Percentiles rank a stretch among this genome's conserved stretches.
Conservation (phyloP, 1,139 yeast species). For the Diutina pseudorugosa region DNA sequence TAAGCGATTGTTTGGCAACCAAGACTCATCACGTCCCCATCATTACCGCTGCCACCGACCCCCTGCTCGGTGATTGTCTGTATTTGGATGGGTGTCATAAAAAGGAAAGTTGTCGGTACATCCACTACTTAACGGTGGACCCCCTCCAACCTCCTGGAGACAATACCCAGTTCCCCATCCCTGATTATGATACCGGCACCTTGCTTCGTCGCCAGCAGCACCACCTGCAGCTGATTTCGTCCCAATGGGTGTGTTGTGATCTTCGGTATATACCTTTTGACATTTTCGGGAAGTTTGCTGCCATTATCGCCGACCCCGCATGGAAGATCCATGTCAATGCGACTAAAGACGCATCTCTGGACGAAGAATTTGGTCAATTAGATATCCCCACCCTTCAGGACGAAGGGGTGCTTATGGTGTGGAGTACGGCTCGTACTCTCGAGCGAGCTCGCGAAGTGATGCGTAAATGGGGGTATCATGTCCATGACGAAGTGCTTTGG, state of each 20-base stretch:
- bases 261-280: slow-evolving; percentile 58
- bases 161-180: slow-evolving; percentile 5
- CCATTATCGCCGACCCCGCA: slow-evolving; percentile 75
- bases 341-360: slow-evolving; percentile 70
- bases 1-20: slow-evolving; percentile 27
- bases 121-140: slow-evolving; percentile 60
- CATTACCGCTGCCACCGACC: slow-evolving; percentile 43
- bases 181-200: not conserved
- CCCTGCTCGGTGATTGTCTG: slow-evolving; percentile 78
- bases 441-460: slow-evolving; percentile 77
- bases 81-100: slow-evolving; percentile 91
- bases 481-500: slow-evolving; percentile 80
- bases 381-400: slow-evolving; percentile 61
- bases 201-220: slow-evolving; percentile 7
- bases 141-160: slow-evolving; percentile 20
- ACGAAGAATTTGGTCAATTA: slow-evolving; percentile 53
- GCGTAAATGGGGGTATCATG: slow-evolving; percentile 68
- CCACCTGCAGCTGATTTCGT: slow-evolving; percentile 24
- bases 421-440: slow-evolving; percentile 94
- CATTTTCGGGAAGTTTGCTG: slow-evolving; percentile 73
- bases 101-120: slow-evolving; percentile 64
- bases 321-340: slow-evolving; percentile 81
- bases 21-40: slow-evolving; percentile 57
- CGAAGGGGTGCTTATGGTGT: slow-evolving; percentile 71
- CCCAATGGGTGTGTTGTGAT: slow-evolving; percentile 86